These are phyloP conservation scores for Cladophialophora bantiana DNA, from an alignment of 2,329 filamentous ascomycete genomes.

Conservation along the genomic window DNA sequence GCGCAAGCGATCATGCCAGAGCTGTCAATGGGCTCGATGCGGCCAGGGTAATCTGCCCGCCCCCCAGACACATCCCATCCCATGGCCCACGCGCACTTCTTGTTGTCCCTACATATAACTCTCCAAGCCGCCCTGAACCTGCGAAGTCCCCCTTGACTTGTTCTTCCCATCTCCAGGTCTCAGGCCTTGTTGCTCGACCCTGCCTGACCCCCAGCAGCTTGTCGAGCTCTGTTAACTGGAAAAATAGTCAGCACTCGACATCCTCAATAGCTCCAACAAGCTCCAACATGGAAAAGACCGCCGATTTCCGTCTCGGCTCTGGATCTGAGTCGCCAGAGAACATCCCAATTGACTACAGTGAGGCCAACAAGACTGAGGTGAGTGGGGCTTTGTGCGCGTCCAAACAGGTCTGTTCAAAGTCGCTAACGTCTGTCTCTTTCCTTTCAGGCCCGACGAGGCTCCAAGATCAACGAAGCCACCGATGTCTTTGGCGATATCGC, in stretches of 20 bases:
- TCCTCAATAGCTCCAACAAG: neutral
- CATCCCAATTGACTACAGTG: constrained; percentile 14
- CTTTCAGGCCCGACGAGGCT: constrained; percentile 33
- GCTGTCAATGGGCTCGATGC: constrained; percentile 10
- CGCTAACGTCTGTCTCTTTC: constrained; percentile 11
- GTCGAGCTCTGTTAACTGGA: constrained; percentile 8
- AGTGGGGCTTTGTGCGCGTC: neutral
- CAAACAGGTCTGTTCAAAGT: neutral
- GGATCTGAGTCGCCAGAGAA: constrained; percentile 35
- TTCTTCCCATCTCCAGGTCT: constrained; percentile 1
- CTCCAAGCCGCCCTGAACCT: constrained; percentile 3
- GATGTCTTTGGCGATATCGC: constrained; percentile 61
- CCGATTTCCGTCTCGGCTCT: constrained; percentile 24
- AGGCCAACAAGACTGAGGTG: constrained; percentile 35
- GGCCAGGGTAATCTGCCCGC: neutral
- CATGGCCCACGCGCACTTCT: constrained; percentile 1
- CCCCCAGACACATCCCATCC: constrained; percentile 2
- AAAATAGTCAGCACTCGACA: constrained; percentile 3
- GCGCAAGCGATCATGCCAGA: constrained; percentile 20
- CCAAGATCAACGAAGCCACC: constrained; percentile 53
- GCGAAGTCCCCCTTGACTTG: neutral
- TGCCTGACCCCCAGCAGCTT: neutral
- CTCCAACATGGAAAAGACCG: constrained; percentile 31
- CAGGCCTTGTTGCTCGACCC: constrained; percentile 9
- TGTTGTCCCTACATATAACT: constrained; percentile 27